Percentiles rank a stretch among this genome's conserved stretches.
These are phyloP conservation scores for Panicum miliaceum DNA, from an alignment of 176 grass and related monocot genomes.

Conservation along the genomic window DNA sequence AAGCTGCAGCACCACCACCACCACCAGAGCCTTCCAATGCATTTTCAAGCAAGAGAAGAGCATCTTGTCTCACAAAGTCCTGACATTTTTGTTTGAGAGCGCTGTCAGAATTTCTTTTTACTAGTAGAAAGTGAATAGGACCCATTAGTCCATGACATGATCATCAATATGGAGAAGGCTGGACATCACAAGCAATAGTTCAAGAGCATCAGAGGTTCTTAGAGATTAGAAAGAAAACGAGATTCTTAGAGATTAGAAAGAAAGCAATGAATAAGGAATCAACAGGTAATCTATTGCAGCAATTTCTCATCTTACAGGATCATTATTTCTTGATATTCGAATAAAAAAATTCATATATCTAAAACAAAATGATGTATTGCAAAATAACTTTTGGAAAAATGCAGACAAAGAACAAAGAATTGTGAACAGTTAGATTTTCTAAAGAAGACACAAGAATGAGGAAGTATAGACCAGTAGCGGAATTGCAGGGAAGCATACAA, in stretches of 20 bases:
- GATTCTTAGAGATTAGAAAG: slow-evolving; percentile 2
- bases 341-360: background rate
- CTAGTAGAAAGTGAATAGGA: slow-evolving; percentile 38
- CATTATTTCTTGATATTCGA: background rate
- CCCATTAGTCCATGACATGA: background rate
- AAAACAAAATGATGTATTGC: slow-evolving; percentile 15
- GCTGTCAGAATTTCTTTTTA: slow-evolving; percentile 36
- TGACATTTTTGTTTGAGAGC: slow-evolving; percentile 49
- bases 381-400: slow-evolving; percentile 20
- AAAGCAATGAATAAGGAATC: slow-evolving; percentile 2
- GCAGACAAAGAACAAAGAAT: slow-evolving; percentile 10
- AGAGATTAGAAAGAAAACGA: slow-evolving; percentile 15
- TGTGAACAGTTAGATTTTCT: background rate
- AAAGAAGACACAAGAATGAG: slow-evolving; percentile 16
- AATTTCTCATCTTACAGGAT: background rate
- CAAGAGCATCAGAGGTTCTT: background rate
- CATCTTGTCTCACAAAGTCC: slow-evolving; percentile 97
- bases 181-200: slow-evolving; percentile 22
- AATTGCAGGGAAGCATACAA: slow-evolving; percentile 46
- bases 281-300: background rate
- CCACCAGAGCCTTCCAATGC: slow-evolving; percentile 91
- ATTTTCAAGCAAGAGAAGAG: slow-evolving; percentile 89
- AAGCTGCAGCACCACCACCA: slow-evolving; percentile 65
- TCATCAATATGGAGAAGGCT: background rate
- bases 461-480: slow-evolving; percentile 28